Base-by-base conservation (phyloP, 2,329 filamentous ascomycete species). In the Hymenoscyphus salicellus region DNA sequence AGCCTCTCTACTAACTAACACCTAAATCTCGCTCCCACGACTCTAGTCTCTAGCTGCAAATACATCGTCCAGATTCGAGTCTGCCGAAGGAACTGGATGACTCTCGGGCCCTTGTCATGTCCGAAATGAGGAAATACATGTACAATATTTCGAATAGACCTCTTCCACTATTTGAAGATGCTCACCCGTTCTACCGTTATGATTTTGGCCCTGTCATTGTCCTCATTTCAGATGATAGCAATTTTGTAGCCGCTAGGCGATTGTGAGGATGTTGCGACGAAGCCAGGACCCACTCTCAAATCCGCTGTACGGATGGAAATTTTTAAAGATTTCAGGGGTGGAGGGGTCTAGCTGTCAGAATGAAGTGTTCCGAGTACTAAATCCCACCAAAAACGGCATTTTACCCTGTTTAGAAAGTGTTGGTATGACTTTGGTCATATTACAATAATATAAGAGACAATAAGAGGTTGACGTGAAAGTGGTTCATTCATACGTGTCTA, bases 201-300 rank as follows among this genome's bases (percentile, higher is more conserved):
- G 62, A 66, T 49, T 62, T 68, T 61, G 62, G 64, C 20, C 66
- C 64, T 17, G 56, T 36, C 33, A 68, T 65, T 55, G 65, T 66
- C 11, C 64, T 68, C n/a, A 49, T 66, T 26, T 49, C 30, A 1
- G 33, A 65, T 52, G 32, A 58, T 26, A 32, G 60, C 2, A n/a
- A 60, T 8, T 60, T 38, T n/a, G 56, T 68, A 11, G 52, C 16
- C 23, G 60, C 55, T 8, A 62, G 49, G 63, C 16, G 62, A 68
- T 32, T 68, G 62, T 62, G 66, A 68, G 49, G 43, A 55, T 59
- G 60, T 68, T 16, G 60, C 65, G 2, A 58, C 60, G 28, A 65
- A 62, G 28, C n/a, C 3, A 2, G 60, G 58, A 36, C 43, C 49
- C 4, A 58, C 52, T 32, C 33, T 28, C 32, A 14, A 55, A 5